Conservation (phyloP, 768 basidiomycete species). For the Leccinum incarnatum region DNA sequence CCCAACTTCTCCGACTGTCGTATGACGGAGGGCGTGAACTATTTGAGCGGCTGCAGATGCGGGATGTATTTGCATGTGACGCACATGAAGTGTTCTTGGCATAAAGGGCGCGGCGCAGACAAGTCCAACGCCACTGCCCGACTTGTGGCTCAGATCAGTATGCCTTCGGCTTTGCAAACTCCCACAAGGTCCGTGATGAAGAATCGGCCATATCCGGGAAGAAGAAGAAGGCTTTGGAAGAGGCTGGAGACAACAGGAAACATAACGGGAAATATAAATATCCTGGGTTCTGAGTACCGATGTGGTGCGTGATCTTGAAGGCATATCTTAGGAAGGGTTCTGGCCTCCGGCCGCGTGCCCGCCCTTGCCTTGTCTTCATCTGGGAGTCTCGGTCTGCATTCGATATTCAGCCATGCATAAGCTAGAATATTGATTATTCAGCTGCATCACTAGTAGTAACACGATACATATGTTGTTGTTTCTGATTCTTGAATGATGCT, state of each 20-base stretch:
- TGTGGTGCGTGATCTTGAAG: background rate
- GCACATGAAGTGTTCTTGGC: background rate
- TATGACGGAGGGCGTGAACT: background rate
- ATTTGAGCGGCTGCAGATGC: background rate
- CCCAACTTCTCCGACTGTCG: background rate
- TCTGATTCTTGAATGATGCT: background rate
- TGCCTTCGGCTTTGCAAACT: background rate
- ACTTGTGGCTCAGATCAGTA: background rate
- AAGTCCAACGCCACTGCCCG: background rate
- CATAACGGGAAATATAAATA: background rate
- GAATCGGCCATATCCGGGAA: background rate
- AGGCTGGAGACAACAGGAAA: background rate
- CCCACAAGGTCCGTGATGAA: background rate
- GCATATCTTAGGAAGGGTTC: background rate
- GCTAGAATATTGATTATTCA: background rate
- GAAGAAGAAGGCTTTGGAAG: background rate
- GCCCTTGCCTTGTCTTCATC: background rate
- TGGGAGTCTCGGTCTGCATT: background rate
- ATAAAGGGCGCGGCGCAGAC: background rate
- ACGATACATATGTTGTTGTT: background rate
- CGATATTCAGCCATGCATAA: background rate
- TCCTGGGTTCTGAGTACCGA: background rate
- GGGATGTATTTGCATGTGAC: background rate
- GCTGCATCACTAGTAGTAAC: background rate
- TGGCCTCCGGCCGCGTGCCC: background rate